Evolutionary conservation across 768 basidiomycete genomes (phyloP), one percentile per base, ranked within the genome.

Genomic region (Lyophyllum semitale): DNA sequence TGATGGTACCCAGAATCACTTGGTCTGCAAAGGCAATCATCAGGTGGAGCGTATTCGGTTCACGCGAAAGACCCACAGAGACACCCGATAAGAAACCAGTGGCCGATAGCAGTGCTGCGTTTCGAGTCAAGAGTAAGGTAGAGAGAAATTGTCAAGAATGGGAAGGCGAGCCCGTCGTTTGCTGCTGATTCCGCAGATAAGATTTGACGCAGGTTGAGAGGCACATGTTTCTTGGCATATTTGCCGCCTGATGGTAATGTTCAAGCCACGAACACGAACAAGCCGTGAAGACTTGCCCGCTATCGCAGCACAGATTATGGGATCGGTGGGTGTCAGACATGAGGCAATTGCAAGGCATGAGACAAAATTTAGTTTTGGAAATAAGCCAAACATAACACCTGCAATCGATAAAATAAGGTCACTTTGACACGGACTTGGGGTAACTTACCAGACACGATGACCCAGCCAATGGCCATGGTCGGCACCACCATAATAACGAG

Each of bases 111-210:
- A 9, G 77, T 77, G 0, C 76, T 71, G 13, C 73, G 77, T 3
- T 85, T 81, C 0, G 78, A 65, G 59, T 96, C 92, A 4, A 93
- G 60, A 9, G 87, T 87, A 43, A 98, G 77, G 68, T 96, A 98
- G 9, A 98, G 78, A 2, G 95, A 84, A 49, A 98, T 79, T 25
- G 84, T 82, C 52, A 98, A 77, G 68, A 98, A 98, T 0, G 95
- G 95, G 68, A 95, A 97, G 1, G 95, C 94, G 13, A 98, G 80
- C 1, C 97, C 97, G 62, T 98, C 97, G 70, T 99, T 99, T 7
- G 92, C 88, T 0, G 95, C 97, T 5, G 91, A 91, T 71, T 98
- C 96, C 0, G 92, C 93, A 0, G 90, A 83, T 7, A 97, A 76
- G 40, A 97, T 79, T 22, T 84, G 88, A 26, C 95, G 84, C 22